phyloP scores from a whole-genome alignment of 129 eudicot genomes.

The Flaveria trinervia region DNA sequence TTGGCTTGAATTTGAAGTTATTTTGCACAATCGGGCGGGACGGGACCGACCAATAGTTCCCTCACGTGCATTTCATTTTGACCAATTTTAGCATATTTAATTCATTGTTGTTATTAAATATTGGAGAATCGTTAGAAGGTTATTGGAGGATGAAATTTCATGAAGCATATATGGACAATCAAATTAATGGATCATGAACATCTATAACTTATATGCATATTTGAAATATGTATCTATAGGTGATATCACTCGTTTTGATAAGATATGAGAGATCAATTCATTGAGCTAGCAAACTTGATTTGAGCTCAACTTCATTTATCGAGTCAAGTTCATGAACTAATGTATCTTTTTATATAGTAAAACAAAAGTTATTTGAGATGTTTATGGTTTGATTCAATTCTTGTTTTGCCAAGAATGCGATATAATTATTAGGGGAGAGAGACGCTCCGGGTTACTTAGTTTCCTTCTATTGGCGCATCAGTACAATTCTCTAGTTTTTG shows the following conservation, averaged over 20 bases:
- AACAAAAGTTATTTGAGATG: neutral
- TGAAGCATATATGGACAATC: no score
- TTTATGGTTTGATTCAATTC: no score
- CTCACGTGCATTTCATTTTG: slow-evolving; percentile 24
- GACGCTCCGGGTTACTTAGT: no score
- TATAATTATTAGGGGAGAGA: no score
- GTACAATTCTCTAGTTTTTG: no score
- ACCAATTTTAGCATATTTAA: neutral
- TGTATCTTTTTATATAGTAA: no score
- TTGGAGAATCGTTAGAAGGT: no score
- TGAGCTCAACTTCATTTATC: neutral
- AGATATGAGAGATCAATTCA: neutral
- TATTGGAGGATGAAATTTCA: no score
- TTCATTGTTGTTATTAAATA: neutral
- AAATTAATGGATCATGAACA: no score
- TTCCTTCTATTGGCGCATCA: no score
- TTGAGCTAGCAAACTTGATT: neutral
- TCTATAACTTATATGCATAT: neutral
- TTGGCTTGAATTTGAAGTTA: neutral
- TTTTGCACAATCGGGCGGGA: slow-evolving; percentile 15
- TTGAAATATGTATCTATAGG: neutral
- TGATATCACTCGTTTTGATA: neutral
- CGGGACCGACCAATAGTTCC: slow-evolving; percentile 27
- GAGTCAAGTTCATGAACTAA: neutral
- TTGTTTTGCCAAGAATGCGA: no score